Percentiles rank a stretch among this genome's conserved stretches.
phyloP scores from a whole-genome alignment of 1,284 basidiomycete genomes.

The Rhodotorula sp. region DNA sequence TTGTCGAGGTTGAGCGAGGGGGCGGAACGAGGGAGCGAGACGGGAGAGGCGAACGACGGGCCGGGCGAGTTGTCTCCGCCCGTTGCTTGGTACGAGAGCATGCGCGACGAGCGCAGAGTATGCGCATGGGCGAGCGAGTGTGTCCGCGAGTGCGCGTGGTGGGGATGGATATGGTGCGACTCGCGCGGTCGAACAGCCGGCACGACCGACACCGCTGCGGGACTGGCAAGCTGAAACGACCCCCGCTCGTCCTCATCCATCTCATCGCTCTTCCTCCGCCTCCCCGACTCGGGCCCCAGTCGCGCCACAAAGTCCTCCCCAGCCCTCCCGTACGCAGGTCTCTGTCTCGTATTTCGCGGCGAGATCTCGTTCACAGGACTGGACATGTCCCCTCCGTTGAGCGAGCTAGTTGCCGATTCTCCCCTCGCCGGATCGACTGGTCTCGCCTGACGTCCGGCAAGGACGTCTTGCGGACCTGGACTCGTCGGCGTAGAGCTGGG shows the following conservation, averaged over 20 bases:
- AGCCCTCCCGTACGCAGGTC: slow-evolving; percentile 5
- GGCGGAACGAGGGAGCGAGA: slow-evolving; percentile 8
- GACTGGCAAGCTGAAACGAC: not conserved
- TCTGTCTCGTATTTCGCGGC: slow-evolving; percentile 9
- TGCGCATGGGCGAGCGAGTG: slow-evolving; percentile 38
- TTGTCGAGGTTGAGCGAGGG: slow-evolving; percentile 19
- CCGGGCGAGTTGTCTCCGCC: not conserved
- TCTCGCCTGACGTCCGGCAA: too few relatives aligned
- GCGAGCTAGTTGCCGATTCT: slow-evolving; percentile 12
- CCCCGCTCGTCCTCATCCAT: slow-evolving; percentile 37
- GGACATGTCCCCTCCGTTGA: slow-evolving; percentile 21
- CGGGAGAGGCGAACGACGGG: not conserved
- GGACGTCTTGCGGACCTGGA: slow-evolving; percentile 1
- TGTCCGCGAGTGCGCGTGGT: not conserved
- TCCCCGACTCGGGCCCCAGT: slow-evolving; percentile 21
- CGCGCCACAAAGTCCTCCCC: slow-evolving; percentile 5
- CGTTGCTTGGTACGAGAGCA: slow-evolving; percentile 27
- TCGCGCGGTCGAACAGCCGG: slow-evolving; percentile 21
- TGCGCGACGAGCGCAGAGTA: slow-evolving; percentile 30
- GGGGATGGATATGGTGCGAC: slow-evolving; percentile 9
- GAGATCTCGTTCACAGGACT: slow-evolving; percentile 32
- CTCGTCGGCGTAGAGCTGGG: slow-evolving; percentile 28
- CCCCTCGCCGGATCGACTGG: not conserved
- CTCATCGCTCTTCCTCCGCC: slow-evolving; percentile 38
- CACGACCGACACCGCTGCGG: not conserved